Base-by-base conservation (phyloP, 2,329 filamentous ascomycete genomes). In the Pseudogymnoascus sp. region DNA sequence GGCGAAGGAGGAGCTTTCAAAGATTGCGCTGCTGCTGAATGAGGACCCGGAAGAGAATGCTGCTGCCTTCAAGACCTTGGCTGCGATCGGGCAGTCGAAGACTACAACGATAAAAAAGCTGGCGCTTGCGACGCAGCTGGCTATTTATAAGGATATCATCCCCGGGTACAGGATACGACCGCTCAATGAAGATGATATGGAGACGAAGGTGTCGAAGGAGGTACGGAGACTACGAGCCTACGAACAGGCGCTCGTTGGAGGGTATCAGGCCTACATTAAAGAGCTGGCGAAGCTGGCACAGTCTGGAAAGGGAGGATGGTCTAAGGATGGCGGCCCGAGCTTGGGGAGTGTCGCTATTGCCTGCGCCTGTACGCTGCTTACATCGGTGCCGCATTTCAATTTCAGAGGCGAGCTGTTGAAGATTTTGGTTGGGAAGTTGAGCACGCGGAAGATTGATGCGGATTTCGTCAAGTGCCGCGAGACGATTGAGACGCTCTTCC, bases 131-230 rank as follows among this genome's bases (percentile, higher is more conserved):
- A 90, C 94, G 19, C 92, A 96, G 73, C 81, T 94, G 71, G 83
- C 92, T 0, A 84, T 97, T 10, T 99, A 92, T 78, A 96, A 92
- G 72, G 94, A 97, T 73, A 82, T 96, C 52, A 97, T 99, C 61
- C 94, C 94, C 0, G 94, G 94, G 19, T 99, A 99, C 72, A 82
- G 94, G 62, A 97, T 99, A 76, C 86, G 94, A 15, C 88, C 90
- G 1, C 76, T 90, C 3, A 78, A 81, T 0, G 90, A 95, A 62
- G 87, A 90, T 30, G 84, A 86, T 45, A 79, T 86, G 69, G 81
- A 82, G 61, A 86, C 86, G 64, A 95, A 95, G 72, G 76, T 97
- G 1, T 96, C 92, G 4, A 96, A 96, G 71, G 94, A 97, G 26
- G 90, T 97, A 33, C 85, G 88, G 69, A 87, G 84, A 66, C 74